These are phyloP conservation scores for Cyberlindnera japonica DNA, from an alignment of 805 yeast genomes.

Conservation along the genomic window DNA sequence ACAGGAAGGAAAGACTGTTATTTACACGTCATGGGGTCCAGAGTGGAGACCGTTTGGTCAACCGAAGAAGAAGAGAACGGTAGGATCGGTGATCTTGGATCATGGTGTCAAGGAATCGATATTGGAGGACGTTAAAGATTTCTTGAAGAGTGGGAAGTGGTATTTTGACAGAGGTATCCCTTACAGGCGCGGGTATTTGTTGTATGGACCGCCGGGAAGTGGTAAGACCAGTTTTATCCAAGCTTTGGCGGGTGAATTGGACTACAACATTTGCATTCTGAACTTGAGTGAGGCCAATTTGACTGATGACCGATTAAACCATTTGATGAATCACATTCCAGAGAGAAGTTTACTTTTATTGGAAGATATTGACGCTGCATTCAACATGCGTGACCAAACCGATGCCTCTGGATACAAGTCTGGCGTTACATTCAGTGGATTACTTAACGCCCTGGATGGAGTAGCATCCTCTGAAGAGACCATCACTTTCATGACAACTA, in stretches of 20 bases:
- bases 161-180: slow-evolving; percentile 97
- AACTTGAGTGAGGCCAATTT: slow-evolving; percentile 86
- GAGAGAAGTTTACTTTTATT: slow-evolving; percentile 77
- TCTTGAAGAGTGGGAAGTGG: slow-evolving; percentile 80
- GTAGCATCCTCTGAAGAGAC: slow-evolving; percentile 97
- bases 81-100: slow-evolving; percentile 86
- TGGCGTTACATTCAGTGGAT: slow-evolving; percentile 93
- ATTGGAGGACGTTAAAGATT: slow-evolving; percentile 72
- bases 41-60: slow-evolving; percentile 99
- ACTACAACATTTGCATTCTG: slow-evolving; percentile 90
- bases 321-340: slow-evolving; percentile 94
- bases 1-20: slow-evolving; percentile 90
- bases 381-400: slow-evolving; percentile 72
- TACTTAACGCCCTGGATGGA: slow-evolving; percentile 92
- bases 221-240: slow-evolving; percentile 96
- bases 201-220: slow-evolving; percentile 97
- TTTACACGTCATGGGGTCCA: slow-evolving; percentile 94
- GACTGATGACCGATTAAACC: slow-evolving; percentile 92
- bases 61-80: slow-evolving; percentile 80
- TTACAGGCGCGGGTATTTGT: slow-evolving; percentile 86
- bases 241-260: slow-evolving; percentile 94
- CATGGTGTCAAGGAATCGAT: slow-evolving; percentile 64
- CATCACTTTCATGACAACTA: slow-evolving; percentile 96
- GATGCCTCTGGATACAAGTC: slow-evolving; percentile 75
- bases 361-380: slow-evolving; percentile 97